Base-by-base conservation (phyloP, 2,329 filamentous ascomycete species). In the Achaetomium macrosporum region DNA sequence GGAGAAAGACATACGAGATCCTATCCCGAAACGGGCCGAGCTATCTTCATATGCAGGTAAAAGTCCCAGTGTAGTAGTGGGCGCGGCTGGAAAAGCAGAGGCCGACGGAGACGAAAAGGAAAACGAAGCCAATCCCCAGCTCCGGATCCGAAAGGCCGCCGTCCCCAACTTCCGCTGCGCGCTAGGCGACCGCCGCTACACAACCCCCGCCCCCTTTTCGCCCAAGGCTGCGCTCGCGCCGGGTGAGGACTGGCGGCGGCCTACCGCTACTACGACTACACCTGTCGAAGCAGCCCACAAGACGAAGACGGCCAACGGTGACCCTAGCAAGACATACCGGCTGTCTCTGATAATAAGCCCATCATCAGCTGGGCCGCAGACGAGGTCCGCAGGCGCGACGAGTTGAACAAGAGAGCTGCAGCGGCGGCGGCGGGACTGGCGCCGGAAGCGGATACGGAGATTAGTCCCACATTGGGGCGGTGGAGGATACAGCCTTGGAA, bases 381-480 rank as follows among this genome's bases (percentile, higher is more conserved):
- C 11, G 49, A 43, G 15, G 47, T 33, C 1, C 7, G 13, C 17
- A 13, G 39, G 37, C 42, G 40, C 12, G 33, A n/a, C 12, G 48
- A 45, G 16, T 16, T 33, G 20, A 19, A 33, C 19, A 29, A 15
- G 1, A 7, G 16, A 25, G 17, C 40, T 15, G 19, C 19, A 5
- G 17, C 19, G 2, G 16, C 25, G 11, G 39, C 39, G 17, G 16
- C 17, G 16, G 16, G 20, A 2, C 46, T 39, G 19, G 51, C 47
- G 1, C 58, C 56, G 6, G 59, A 59, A 17, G 54, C 60, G 0
- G 53, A 54, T 15, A 63, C 62, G 61, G 41, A 56, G 7, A 41
- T 55, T 1, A 61, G 60, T 48, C 59, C 61, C 2, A 61, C 60
- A 11, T 48, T 61, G 11, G 61, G 61, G 4, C 43, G 46, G 19